Conservation (phyloP, 176 grass and related monocot species). For the Cenchrus purpureus region DNA sequence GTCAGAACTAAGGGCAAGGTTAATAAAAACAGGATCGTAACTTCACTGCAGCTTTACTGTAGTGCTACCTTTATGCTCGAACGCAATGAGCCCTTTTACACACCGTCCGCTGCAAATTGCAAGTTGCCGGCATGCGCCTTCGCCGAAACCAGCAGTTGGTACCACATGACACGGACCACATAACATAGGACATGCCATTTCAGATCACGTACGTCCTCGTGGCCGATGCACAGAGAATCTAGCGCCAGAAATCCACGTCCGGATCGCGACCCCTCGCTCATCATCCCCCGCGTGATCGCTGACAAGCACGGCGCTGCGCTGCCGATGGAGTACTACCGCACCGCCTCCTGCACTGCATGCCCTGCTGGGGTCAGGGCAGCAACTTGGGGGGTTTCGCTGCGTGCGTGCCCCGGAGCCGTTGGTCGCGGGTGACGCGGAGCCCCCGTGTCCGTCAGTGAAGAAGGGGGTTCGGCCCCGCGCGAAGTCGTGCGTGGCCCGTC, state of each 20-base stretch:
- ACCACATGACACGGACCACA: conserved; percentile 15
- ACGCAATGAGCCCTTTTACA: too few species aligned
- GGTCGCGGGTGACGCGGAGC: conserved; percentile 34
- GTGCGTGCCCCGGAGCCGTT: not conserved
- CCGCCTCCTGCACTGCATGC: too few species aligned
- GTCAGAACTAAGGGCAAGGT: too few species aligned
- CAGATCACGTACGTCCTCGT: not conserved
- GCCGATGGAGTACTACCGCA: too few species aligned
- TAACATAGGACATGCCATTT: conserved; percentile 4
- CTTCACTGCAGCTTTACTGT: too few species aligned
- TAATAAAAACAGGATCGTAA: too few species aligned
- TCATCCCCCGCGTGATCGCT: not conserved
- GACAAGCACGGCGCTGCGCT: too few species aligned
- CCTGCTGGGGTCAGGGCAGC: not conserved
- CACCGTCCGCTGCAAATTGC: not conserved
- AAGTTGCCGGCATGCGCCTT: not conserved
- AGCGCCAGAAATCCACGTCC: not conserved
- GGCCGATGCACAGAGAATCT: not conserved
- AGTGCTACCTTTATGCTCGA: too few species aligned
- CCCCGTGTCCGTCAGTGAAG: conserved; percentile 13
- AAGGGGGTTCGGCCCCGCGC: too few species aligned
- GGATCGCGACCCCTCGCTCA: not conserved
- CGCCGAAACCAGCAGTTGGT: not conserved
- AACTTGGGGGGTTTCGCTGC: not conserved
- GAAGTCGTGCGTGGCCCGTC: not conserved